phyloP scores from a whole-genome alignment of 176 grass and related monocot species.

The Saccharum spontaneum region DNA sequence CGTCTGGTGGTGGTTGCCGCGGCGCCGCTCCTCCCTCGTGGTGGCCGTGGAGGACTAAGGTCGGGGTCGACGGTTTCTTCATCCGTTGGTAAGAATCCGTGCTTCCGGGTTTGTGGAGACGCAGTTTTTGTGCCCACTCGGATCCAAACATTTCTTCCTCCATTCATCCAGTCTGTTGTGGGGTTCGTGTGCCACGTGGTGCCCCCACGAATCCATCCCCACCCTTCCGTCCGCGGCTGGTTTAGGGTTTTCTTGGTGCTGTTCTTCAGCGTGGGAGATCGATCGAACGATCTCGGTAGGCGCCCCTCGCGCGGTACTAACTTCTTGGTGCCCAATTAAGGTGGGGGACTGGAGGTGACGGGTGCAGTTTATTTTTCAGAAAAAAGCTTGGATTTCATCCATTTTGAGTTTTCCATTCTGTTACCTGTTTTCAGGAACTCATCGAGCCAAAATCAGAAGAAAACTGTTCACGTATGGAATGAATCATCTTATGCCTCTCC shows the following conservation, averaged over 20 bases:
- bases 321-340: neutral
- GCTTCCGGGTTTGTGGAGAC: neutral
- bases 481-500: neutral
- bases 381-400: neutral
- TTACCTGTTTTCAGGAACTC: neutral
- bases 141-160: neutral
- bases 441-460: neutral
- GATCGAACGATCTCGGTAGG: neutral
- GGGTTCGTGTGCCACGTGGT: constrained; percentile 3
- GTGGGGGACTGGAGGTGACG: neutral
- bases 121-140: neutral
- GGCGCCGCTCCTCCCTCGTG: neutral
- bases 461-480: neutral
- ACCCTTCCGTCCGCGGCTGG: too few species aligned
- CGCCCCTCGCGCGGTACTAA: neutral
- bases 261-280: neutral
- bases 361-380: neutral
- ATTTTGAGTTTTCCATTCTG: neutral
- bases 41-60: neutral
- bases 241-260: neutral
- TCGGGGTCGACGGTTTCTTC: neutral
- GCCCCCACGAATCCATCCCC: neutral
- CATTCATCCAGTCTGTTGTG: neutral
- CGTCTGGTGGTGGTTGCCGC: neutral
- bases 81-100: neutral